Conservation (phyloP, 1,139 yeast species). For the Pichia sp. region DNA sequence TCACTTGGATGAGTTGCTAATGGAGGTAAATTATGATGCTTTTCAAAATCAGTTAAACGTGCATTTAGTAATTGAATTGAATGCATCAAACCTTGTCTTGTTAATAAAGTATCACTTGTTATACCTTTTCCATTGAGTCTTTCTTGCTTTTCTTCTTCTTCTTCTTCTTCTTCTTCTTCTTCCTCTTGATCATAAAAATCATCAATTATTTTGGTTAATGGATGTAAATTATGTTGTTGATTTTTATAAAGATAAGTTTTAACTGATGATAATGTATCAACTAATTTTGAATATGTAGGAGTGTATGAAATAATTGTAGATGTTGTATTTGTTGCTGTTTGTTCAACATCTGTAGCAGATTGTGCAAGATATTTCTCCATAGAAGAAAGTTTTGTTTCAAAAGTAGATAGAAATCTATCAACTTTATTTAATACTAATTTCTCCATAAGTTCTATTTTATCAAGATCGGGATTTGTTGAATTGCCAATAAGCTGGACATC, state of each 20-base stretch:
- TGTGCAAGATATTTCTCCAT: conserved; percentile 45
- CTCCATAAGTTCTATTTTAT: conserved; percentile 34
- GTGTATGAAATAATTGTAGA: conserved; percentile 4
- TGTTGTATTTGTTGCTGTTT: conserved; percentile 8
- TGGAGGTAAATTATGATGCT: conserved; percentile 13
- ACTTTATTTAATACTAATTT: conserved; percentile 45
- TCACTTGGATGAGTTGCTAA: conserved; percentile 32
- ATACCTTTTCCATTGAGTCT: too few relatives aligned
- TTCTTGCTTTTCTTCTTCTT: neutral
- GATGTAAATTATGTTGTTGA: conserved; percentile 24
- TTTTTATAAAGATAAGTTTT: conserved; percentile 21
- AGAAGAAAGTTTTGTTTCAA: conserved; percentile 46
- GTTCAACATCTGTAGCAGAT: conserved; percentile 12
- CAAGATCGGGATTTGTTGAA: neutral
- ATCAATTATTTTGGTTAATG: conserved; percentile 45
- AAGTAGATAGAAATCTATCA: conserved; percentile 47
- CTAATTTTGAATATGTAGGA: conserved; percentile 22
- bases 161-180: neutral
- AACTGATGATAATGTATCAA: conserved; percentile 26
- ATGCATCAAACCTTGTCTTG: conserved; percentile 7
- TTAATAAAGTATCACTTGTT: neutral
- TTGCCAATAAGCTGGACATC: neutral
- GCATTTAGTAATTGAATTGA: conserved; percentile 13
- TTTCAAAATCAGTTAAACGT: conserved; percentile 24
- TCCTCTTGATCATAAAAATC: conserved; percentile 33